Percentiles rank a stretch among this genome's conserved stretches.
These are phyloP conservation scores for Capsicum pubescens DNA, from an alignment of 257 asterid genomes.

Conservation along the genomic window DNA sequence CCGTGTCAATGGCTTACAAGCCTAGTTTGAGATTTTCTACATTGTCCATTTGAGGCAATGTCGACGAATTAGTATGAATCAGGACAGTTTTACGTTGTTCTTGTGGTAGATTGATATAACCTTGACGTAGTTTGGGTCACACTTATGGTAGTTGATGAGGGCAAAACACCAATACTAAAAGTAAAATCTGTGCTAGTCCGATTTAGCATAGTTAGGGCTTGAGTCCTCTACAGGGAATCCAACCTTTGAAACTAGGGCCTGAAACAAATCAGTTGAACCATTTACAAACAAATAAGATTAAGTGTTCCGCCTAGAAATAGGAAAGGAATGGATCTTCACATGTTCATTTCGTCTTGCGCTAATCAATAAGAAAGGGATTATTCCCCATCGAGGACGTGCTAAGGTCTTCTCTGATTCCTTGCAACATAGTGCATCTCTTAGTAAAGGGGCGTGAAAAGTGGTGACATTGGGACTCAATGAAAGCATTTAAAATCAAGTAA, in stretches of 20 bases:
- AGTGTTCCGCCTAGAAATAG: background rate
- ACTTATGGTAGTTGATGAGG: conserved; percentile 8
- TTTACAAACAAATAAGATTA: background rate
- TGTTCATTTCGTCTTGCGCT: background rate
- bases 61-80: no score
- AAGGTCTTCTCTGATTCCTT: conserved; percentile 3
- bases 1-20: no score
- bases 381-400: background rate
- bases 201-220: conserved; percentile 2
- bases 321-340: conserved; percentile 8
- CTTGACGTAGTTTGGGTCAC: background rate
- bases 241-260: background rate
- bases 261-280: conserved; percentile 2
- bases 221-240: background rate
- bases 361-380: background rate
- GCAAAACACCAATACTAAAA: conserved; percentile 10
- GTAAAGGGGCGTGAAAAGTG: background rate
- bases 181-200: background rate
- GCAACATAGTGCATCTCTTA: background rate
- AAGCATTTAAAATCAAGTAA: background rate
- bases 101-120: background rate
- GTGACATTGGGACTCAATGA: background rate
- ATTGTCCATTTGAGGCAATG: no score
- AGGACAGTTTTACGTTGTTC: no score
- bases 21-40: no score